Evolutionary conservation across 345 rosid genomes (phyloP), one percentile per base, ranked within the genome.

Genomic region (Ceriops zippeliana): DNA sequence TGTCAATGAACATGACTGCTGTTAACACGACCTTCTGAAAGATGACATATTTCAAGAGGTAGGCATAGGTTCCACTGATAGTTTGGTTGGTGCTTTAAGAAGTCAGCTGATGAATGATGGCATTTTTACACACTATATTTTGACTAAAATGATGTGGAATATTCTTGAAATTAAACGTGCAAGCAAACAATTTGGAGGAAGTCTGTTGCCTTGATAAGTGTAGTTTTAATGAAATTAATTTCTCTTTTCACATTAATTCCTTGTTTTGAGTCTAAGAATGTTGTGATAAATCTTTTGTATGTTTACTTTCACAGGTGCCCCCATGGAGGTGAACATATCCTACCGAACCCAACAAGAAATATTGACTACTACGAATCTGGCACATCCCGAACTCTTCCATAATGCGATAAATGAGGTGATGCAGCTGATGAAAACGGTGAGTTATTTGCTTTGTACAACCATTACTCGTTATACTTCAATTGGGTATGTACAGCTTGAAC

Each of bases 321-420:
- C 80, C 68, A 90, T 89, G 96, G 97, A 93, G 82, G 84, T 89
- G 75, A 93, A 93, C 78, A 78, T 93, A 83, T 93, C 97, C 71
- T 82, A 89, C 67, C 80, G 83, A 75, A 77, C 84, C 22, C 73
- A 91, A 21, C 90, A 89, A 83, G 90, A 88, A 80, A 87, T 93
- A 67, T 60, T 90, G 68, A 81, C 79, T 19, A 89, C 97, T 20
- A 61, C 80, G 19, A 75, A 90, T 78, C 78, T 93, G 52, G 82
- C 93, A 32, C 85, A 85, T 61, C 70, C 83, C 31, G 74, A 85
- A 68, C 90, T 93, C 70, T 93, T 93, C 78, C 80, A 75, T 52
- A 80, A 84, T 34, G 90, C 93, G 7, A 70, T 87, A 52, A 85
- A 87, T 60, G 98, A 93, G 72, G 67, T 90, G 70, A 71, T 89